These are phyloP conservation scores for Nakazawaea ishiwadae DNA, from an alignment of 805 yeast species.

Conservation along the genomic window DNA sequence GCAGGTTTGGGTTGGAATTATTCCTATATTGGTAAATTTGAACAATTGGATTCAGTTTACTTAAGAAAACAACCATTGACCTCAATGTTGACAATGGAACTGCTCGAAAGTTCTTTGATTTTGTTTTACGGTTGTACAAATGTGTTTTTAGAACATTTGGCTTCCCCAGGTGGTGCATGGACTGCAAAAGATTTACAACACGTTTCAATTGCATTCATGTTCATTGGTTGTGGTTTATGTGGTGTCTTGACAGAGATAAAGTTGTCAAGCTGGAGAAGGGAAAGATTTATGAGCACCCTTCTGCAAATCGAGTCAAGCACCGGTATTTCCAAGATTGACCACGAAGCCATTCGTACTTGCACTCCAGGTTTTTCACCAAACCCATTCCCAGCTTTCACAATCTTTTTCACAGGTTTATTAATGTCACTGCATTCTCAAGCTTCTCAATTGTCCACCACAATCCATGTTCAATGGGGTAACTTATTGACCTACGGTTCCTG, in stretches of 20 bases:
- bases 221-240: slow-evolving; percentile 86
- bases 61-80: slow-evolving; percentile 38
- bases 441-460: slow-evolving; percentile 64
- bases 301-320: slow-evolving; percentile 12
- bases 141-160: slow-evolving; percentile 85
- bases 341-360: slow-evolving; percentile 21
- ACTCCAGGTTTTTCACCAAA: slow-evolving; percentile 84
- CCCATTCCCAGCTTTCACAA: slow-evolving; percentile 90
- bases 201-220: slow-evolving; percentile 86
- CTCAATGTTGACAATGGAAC: slow-evolving; percentile 71
- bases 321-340: slow-evolving; percentile 16
- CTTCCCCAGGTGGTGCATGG: slow-evolving; percentile 78
- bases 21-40: slow-evolving; percentile 22
- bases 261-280: slow-evolving; percentile 53
- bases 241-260: slow-evolving; percentile 79
- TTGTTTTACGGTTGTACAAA: slow-evolving; percentile 88
- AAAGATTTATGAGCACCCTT: slow-evolving; percentile 18
- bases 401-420: slow-evolving; percentile 93
- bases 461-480: slow-evolving; percentile 93
- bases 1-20: slow-evolving; percentile 92
- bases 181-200: slow-evolving; percentile 87
- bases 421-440: slow-evolving; percentile 96
- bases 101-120: slow-evolving; percentile 72
- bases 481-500: slow-evolving; percentile 78
- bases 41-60: slow-evolving; percentile 22